Evolutionary conservation across 148 eudicot genomes (phyloP), one percentile per base, ranked within the genome.

Genomic region (Rhododendron vialii): DNA sequence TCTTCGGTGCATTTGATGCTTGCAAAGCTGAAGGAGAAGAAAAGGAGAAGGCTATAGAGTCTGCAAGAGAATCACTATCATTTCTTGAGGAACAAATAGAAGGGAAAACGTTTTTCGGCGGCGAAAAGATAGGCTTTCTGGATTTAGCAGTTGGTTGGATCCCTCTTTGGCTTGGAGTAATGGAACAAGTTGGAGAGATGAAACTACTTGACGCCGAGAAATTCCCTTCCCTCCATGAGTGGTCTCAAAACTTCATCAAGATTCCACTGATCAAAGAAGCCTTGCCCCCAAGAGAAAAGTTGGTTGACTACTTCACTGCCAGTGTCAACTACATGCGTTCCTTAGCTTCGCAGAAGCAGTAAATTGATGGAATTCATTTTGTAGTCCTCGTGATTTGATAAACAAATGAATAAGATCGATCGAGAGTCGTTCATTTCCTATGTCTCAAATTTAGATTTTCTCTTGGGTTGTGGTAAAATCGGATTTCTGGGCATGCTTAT

Each of bases 101-200:
- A 81, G 91, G 87, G 4, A 84, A 88, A 71, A 75, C 41, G 10
- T 90, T 76, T 41, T 88, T 88, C 59, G 59, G 84, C 2, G 91
- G 90, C 35, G 89, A 86, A 73, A 38, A 78, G 26, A 84, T 85
- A 3, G 91, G 91, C 9, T 87, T 47, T 35, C 12, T 89, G 84
- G 91, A 89, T 80, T 51, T 89, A 11, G 89, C 81, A 6, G 48
- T 87, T 35, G 91, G 91, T 73, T 88, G 89, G 89, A 86, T 85
- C 2, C 38, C 91, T 10, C 7, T 83, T 7, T 80, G 84, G 86
- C 87, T 89, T 26, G 63, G 74, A 26, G 85, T 45, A 20, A 79
- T 89, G 84, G 89, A 89, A 82, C 61, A 88, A 73, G 82, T 63
- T 22, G 91, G 89, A 18, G 80, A 53, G 53, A 88, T 86, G 84